Evolutionary conservation across 257 asterid species (phyloP), one percentile per base, ranked within the genome.

Genomic region (Solanum chaucha): DNA sequence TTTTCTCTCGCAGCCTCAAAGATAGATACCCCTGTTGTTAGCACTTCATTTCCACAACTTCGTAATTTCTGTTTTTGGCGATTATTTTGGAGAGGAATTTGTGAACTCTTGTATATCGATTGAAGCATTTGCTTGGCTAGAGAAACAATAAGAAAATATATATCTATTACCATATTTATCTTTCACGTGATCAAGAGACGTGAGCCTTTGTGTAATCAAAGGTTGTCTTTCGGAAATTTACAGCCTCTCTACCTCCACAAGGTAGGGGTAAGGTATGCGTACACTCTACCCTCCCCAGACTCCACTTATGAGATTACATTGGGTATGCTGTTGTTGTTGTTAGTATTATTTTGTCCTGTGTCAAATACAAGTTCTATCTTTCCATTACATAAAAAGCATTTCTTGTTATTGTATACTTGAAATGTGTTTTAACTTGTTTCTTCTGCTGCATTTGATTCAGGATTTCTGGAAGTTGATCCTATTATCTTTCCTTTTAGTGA

Each of bases 381-480:
- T 77, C 32, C 58, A 26, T 9, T 38, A 59, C 4, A 65, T 6
- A 55, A 4, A 30, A 15, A 55, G 34, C 48, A 3, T 70, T 6
- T 51, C 13, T n/a, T 24, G 59, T 44, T 11, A 64, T 11, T 34
- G 48, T 6, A 38, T 44, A 3, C 20, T 26, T 74, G 20, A 2
- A 17, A 5, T 22, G 10, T n/a, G 28, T 17, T 58, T 14, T 38
- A 4, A 40, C 44, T 41, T 73, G 22, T 36, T 35, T 80, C 38
- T 78, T 58, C 30, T 87, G 73, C 26, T 74, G 13, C 58, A 38
- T 86, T 35, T 86, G 59, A 78, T 86, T 80, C 82, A 96, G 99
- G 98, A 94, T 61, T 96, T 96, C 89, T 94, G 98, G 98, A 88
- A 92, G 88, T 83, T 96, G 94, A 92, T 90, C n/a, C 15, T 92